phyloP scores from a whole-genome alignment of 2,329 filamentous ascomycete genomes.

The Pezicula rhizophila region DNA sequence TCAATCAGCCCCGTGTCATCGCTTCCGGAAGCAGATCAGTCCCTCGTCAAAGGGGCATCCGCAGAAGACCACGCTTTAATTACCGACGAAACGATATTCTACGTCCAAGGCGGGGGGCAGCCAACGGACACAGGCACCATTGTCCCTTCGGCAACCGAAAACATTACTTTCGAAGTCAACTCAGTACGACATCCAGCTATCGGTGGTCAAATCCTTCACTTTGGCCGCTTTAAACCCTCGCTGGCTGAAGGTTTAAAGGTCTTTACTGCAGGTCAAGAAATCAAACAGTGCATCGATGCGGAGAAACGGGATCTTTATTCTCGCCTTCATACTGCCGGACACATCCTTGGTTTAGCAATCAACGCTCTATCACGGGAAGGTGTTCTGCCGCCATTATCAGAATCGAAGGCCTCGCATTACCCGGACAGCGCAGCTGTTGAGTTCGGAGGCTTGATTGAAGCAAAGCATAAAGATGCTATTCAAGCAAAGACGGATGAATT shows the following conservation, averaged over 20 bases:
- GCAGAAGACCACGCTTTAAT: constrained; percentile 51
- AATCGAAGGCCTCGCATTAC: constrained; percentile 67
- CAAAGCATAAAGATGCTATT: constrained; percentile 54
- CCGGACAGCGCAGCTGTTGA: constrained; percentile 63
- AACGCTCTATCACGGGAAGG: constrained; percentile 44
- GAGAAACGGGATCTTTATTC: constrained; percentile 59
- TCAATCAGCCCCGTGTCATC: constrained; percentile 12
- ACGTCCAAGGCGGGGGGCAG: constrained; percentile 70
- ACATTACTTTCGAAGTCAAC: constrained; percentile 41
- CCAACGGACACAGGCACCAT: constrained; percentile 62
- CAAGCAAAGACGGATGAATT: constrained; percentile 56
- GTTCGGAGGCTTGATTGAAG: constrained; percentile 61
- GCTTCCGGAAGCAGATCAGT: constrained; percentile 14
- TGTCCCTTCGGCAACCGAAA: constrained; percentile 9
- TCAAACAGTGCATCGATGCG: constrained; percentile 53
- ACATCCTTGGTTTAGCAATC: constrained; percentile 66
- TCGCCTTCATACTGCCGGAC: constrained; percentile 67
- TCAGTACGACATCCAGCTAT: constrained; percentile 50
- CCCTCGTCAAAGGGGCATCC: constrained; percentile 51
- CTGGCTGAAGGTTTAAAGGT: constrained; percentile 1
- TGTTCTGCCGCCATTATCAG: constrained; percentile 49
- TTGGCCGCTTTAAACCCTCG: constrained; percentile 47
- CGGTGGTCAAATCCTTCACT: constrained; percentile 56
- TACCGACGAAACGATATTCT: constrained; percentile 64
- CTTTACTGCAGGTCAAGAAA: constrained; percentile 33